Percentiles rank a stretch among this genome's conserved stretches.
Evolutionary conservation across 2,329 filamentous ascomycete species (phyloP).

Genomic region (Allantophomopsis lycopodina): DNA sequence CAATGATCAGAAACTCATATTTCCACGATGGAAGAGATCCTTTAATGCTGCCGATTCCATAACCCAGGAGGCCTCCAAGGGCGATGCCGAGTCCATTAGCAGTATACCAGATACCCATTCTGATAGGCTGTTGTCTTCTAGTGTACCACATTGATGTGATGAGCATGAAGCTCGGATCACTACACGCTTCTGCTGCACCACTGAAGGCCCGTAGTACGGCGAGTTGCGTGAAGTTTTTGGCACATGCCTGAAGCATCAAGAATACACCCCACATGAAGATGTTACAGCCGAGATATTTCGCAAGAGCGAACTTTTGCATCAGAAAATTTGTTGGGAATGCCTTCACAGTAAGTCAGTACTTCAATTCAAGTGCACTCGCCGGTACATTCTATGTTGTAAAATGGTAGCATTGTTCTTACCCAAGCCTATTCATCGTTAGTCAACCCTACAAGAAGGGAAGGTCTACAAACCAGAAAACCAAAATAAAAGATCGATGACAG

Average conservation of each 20-base stretch:
- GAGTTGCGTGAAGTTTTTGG: slow-evolving; percentile 33
- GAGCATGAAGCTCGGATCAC: slow-evolving; percentile 44
- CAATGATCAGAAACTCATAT: slow-evolving; percentile 42
- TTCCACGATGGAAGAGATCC: slow-evolving; percentile 45
- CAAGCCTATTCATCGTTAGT: no score
- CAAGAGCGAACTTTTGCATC: slow-evolving; percentile 34
- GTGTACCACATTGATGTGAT: slow-evolving; percentile 56
- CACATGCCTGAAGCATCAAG: slow-evolving; percentile 34
- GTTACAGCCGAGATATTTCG: slow-evolving; percentile 38
- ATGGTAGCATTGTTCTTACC: no score
- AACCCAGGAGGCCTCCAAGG: slow-evolving; percentile 42
- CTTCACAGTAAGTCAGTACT: slow-evolving; percentile 11
- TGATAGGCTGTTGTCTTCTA: slow-evolving; percentile 43
- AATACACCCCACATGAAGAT: slow-evolving; percentile 34
- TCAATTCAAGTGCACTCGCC: no score
- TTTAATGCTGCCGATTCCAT: slow-evolving; percentile 44
- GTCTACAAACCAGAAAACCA: slow-evolving; percentile 30
- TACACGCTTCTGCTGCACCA: slow-evolving; percentile 39
- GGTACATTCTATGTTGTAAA: no score
- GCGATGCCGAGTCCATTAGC: slow-evolving; percentile 46
- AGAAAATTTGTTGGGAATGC: slow-evolving; percentile 37
- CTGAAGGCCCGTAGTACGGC: slow-evolving; percentile 35
- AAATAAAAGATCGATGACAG: slow-evolving; percentile 40
- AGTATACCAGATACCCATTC: slow-evolving; percentile 43
- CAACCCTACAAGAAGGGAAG: no score